phyloP scores from a whole-genome alignment of 1,139 yeast species.

The Candida tetrigidarum region DNA sequence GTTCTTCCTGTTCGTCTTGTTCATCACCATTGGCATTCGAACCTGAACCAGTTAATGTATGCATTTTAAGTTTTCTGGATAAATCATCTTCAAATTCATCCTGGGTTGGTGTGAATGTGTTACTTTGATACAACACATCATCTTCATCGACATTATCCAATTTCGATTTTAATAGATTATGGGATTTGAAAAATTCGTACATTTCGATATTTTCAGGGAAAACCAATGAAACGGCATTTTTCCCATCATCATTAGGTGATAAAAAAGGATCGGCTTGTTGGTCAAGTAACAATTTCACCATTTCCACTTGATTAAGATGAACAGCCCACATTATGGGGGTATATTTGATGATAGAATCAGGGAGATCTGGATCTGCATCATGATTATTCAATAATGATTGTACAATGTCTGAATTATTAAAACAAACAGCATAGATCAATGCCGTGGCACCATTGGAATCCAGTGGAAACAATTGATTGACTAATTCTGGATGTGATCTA shows the following conservation, averaged over 20 bases:
- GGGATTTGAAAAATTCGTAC: constrained; percentile 43
- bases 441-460: constrained; percentile 52
- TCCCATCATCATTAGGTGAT: constrained; percentile 34
- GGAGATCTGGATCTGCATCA: constrained; percentile 42
- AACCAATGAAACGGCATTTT: constrained; percentile 38
- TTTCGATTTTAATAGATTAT: constrained; percentile 39
- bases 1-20: constrained; percentile 28
- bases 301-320: constrained; percentile 39
- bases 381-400: constrained; percentile 43
- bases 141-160: constrained; percentile 16
- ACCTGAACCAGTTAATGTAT: constrained; percentile 39
- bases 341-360: constrained; percentile 36
- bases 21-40: constrained; percentile 23
- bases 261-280: constrained; percentile 48
- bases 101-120: constrained; percentile 22
- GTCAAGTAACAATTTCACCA: constrained; percentile 38
- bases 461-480: constrained; percentile 35
- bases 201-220: constrained; percentile 35
- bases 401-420: constrained; percentile 45
- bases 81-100: constrained; percentile 46
- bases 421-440: constrained; percentile 56
- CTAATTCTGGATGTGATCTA: constrained; percentile 31
- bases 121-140: constrained; percentile 22
- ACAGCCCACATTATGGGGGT: constrained; percentile 58
- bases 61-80: constrained; percentile 49